Evolutionary conservation across 257 asterid species (phyloP).

Genomic region (Solanum pimpinellifolium): DNA sequence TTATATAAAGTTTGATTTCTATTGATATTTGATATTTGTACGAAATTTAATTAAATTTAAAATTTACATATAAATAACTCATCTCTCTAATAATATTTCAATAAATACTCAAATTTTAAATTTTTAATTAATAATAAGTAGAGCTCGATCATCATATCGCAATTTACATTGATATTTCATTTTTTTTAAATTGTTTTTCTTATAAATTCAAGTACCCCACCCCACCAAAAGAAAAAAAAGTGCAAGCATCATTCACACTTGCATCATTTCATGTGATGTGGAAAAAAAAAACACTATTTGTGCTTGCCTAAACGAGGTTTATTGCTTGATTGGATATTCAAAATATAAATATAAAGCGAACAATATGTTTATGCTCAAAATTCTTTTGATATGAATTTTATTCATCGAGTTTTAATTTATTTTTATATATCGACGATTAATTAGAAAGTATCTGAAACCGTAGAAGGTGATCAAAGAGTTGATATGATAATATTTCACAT

Average conservation of each 20-base stretch:
- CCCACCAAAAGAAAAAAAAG: neutral
- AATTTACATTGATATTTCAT: neutral
- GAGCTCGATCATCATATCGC: neutral
- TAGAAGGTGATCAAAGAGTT: neutral
- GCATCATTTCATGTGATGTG: neutral
- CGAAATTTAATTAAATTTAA: neutral
- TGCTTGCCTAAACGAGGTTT: neutral
- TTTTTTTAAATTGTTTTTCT: neutral
- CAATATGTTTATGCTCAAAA: too few species aligned
- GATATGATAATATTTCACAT: neutral
- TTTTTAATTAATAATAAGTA: neutral
- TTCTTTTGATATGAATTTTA: too few species aligned
- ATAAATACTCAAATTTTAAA: accelerated
- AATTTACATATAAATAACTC: neutral
- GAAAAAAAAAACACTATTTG: too few species aligned
- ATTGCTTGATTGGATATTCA: neutral
- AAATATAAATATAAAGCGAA: too few species aligned
- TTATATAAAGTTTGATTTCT: neutral
- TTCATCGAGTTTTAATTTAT: too few species aligned
- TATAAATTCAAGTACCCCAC: neutral
- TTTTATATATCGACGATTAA: too few species aligned
- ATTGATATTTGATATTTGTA: too few species aligned
- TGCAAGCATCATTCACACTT: neutral
- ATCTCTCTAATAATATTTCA: accelerated
- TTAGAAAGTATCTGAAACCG: too few species aligned